Evolutionary conservation across 805 yeast genomes (phyloP).

Genomic region (Candida ipomoeae): DNA sequence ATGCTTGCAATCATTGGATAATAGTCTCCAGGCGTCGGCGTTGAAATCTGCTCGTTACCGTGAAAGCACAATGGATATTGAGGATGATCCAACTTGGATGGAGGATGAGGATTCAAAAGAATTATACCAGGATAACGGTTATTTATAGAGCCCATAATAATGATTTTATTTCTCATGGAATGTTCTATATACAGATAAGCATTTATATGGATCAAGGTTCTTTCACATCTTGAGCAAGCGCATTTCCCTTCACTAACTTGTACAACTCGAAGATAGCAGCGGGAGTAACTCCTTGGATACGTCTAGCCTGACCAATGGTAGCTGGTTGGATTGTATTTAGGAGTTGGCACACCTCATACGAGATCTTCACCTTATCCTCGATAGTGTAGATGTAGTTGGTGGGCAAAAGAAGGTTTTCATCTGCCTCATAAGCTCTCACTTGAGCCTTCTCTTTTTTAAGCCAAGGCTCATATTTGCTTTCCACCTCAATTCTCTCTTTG

Average conservation of each 20-base stretch:
- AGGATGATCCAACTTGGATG: neutral
- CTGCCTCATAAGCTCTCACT: constrained; percentile 75
- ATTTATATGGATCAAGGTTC: neutral
- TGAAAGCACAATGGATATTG: neutral
- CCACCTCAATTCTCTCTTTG: constrained; percentile 61
- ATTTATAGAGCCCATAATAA: neutral
- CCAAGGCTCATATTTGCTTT: constrained; percentile 80
- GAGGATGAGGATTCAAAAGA: neutral
- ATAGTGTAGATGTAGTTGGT: constrained; percentile 54
- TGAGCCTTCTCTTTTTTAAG: constrained; percentile 66
- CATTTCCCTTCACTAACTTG: constrained; percentile 41
- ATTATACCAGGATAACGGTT: neutral
- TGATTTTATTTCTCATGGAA: neutral
- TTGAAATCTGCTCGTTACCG: neutral
- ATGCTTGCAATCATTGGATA: constrained; percentile 28
- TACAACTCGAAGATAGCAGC: constrained; percentile 83
- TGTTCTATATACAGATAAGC: neutral
- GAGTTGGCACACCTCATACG: constrained; percentile 67
- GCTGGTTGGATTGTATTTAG: constrained; percentile 76
- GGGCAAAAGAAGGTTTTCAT: constrained; percentile 76
- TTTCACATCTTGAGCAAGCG: neutral
- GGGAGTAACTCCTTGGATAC: constrained; percentile 94
- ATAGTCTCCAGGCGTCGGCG: constrained; percentile 20
- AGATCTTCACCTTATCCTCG: constrained; percentile 50
- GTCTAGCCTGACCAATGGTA: constrained; percentile 91